phyloP scores from a whole-genome alignment of 179 eudicot species.

The Amaranthus tricolor region DNA sequence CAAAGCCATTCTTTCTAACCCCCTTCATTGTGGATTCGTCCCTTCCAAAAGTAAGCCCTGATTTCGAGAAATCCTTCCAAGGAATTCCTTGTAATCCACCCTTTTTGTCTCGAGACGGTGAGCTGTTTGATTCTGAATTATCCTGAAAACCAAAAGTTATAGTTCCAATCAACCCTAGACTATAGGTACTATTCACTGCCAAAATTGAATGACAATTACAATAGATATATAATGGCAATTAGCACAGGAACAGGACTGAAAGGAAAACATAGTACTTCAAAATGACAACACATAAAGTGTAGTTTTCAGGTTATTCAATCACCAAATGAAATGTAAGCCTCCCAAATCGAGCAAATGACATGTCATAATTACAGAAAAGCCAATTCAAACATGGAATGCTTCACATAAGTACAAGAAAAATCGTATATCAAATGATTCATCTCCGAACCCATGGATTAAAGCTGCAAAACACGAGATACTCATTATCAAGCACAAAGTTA shows the following conservation, averaged over 20 bases:
- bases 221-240: neutral
- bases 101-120: slow-evolving; percentile 43
- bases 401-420: neutral
- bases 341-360: neutral
- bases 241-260: neutral
- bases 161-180: slow-evolving; percentile 12
- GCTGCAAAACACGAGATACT: neutral
- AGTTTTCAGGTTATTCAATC: neutral
- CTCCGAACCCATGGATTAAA: neutral
- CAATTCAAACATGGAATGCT: neutral
- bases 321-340: slow-evolving; percentile 8
- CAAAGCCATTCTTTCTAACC: slow-evolving; percentile 35
- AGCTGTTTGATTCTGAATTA: slow-evolving; percentile 40
- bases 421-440: neutral
- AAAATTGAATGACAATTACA: slow-evolving; percentile 2
- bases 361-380: slow-evolving; percentile 2
- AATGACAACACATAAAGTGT: neutral
- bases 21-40: slow-evolving; percentile 43
- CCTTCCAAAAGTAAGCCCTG: slow-evolving; percentile 53
- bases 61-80: slow-evolving; percentile 76
- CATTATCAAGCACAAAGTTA: neutral
- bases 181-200: neutral
- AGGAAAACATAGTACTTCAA: neutral
- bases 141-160: slow-evolving; percentile 37
- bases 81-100: slow-evolving; percentile 62